Evolutionary conservation across 169 alveolate species (phyloP).

Genomic region (Plasmodium vivax): DNA sequence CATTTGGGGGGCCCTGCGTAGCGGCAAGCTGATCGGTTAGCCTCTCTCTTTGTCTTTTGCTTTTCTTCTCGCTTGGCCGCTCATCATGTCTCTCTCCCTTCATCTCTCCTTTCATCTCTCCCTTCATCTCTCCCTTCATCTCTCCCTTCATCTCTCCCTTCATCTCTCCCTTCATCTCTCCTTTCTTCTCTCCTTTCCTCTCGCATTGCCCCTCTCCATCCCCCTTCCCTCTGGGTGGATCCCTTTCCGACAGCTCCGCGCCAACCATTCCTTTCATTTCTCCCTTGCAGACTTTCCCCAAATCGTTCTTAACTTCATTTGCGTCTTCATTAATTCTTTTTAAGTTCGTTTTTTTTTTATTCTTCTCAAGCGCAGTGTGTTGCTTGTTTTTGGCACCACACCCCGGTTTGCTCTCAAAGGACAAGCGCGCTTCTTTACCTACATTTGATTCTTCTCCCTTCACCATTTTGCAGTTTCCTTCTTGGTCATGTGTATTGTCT

Average conservation of each 20-base stretch:
- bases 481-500: background rate
- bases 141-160: no score
- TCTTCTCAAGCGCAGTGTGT: background rate
- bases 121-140: no score
- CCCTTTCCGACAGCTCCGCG: background rate
- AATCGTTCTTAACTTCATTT: slow-evolving; percentile 3
- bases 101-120: background rate
- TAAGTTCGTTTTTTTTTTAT: slow-evolving; percentile 9
- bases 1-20: background rate
- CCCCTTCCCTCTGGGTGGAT: background rate
- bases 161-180: no score
- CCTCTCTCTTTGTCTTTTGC: background rate
- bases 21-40: background rate
- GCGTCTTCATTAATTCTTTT: background rate
- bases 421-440: background rate
- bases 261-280: background rate
- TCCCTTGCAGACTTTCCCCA: background rate
- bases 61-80: background rate
- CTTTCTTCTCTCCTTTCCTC: background rate
- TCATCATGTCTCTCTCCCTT: background rate
- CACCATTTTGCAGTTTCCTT: background rate
- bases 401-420: background rate
- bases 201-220: background rate
- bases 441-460: background rate
- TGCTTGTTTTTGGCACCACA: background rate